A percentile compares a stretch with the other conserved stretches of the same genome.
phyloP scores from a whole-genome alignment of 345 rosid species.

The Lepidium didymum region DNA sequence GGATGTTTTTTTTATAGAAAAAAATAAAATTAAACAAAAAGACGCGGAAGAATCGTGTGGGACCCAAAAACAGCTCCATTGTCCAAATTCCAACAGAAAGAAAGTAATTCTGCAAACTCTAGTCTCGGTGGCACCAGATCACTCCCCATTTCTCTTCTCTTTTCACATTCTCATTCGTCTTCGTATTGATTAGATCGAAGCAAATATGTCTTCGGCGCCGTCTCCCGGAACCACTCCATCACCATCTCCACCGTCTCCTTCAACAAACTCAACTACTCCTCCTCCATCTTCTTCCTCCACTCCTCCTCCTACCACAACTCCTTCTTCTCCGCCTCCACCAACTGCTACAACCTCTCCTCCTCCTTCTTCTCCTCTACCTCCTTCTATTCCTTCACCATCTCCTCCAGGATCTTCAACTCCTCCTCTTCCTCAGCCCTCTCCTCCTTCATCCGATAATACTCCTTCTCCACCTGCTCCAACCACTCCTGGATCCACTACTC shows the following conservation, averaged over 20 bases:
- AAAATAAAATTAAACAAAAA: conserved; percentile 1
- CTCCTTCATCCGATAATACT: conserved; percentile 31
- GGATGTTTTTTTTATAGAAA: neutral
- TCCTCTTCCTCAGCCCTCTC: conserved; percentile 35
- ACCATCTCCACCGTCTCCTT: conserved; percentile 35
- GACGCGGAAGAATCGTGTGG: conserved; percentile 50
- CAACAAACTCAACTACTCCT: conserved; percentile 32
- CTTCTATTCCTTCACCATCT: conserved; percentile 26
- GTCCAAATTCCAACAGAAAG: neutral
- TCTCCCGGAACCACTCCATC: conserved; percentile 36
- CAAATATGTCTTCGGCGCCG: conserved; percentile 47
- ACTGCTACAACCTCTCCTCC: conserved; percentile 28
- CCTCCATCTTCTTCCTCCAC: conserved; percentile 37
- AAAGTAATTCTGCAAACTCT: neutral
- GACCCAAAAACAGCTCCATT: conserved; percentile 31
- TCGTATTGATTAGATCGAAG: conserved; percentile 10
- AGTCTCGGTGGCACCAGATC: conserved; percentile 19
- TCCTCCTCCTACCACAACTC: conserved; percentile 33
- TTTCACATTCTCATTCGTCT: no score
- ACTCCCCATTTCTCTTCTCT: neutral
- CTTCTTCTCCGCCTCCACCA: conserved; percentile 32
- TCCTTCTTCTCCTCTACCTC: conserved; percentile 24
- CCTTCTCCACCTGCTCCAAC: conserved; percentile 29
- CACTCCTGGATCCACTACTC: conserved; percentile 11
- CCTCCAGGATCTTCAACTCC: conserved; percentile 5